phyloP scores from a whole-genome alignment of 176 grass and related monocot genomes.

The Otatea glauca region DNA sequence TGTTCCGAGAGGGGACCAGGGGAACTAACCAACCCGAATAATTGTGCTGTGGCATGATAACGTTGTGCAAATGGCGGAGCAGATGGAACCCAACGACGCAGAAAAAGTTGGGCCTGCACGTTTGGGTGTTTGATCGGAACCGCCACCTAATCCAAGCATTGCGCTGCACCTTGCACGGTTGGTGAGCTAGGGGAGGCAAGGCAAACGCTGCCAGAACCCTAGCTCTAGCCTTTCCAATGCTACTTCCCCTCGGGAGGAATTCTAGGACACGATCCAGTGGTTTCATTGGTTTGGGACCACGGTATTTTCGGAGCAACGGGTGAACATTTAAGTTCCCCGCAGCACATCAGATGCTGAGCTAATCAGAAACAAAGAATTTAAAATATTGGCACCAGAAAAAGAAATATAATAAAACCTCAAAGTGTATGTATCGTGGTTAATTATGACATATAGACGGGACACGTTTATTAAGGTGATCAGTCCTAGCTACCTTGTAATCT shows the following conservation, averaged over 20 bases:
- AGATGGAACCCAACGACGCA: constrained; percentile 17
- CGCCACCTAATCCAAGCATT: background rate
- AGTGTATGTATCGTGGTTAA: background rate
- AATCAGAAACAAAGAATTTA: background rate
- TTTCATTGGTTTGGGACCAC: background rate
- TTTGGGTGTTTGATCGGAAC: constrained; percentile 28
- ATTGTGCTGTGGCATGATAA: constrained; percentile 27
- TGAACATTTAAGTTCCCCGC: background rate
- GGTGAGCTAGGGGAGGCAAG: background rate
- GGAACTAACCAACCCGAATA: constrained; percentile 12
- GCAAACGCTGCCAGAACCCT: background rate
- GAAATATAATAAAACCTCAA: background rate
- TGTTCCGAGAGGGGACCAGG: constrained; percentile 35
- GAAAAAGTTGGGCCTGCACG: constrained; percentile 29
- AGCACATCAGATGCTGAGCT: background rate
- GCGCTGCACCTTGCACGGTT: background rate
- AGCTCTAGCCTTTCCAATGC: background rate
- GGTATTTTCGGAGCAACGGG: background rate
- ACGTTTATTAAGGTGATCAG: background rate
- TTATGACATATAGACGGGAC: background rate
- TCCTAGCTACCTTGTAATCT: background rate
- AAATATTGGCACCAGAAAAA: background rate
- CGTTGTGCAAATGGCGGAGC: background rate
- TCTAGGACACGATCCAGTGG: background rate
- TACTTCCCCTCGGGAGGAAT: background rate